A percentile compares a stretch with the other conserved stretches of the same genome.
Conservation (phyloP, 257 asterid species). For the Jacaranda copaia region DNA sequence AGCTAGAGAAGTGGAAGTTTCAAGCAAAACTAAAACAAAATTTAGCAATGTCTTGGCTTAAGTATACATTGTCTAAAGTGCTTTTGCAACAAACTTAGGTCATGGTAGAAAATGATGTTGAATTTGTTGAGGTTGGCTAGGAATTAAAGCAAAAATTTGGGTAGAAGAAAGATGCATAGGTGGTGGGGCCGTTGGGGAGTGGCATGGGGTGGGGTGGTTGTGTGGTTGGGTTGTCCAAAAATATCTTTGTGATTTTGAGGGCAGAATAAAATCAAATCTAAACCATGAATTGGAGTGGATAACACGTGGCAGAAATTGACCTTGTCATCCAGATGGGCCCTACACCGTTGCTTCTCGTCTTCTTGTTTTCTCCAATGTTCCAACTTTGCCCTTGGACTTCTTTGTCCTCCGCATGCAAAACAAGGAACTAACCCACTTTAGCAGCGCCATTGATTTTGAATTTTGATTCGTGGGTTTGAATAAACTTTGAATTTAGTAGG, state of each 20-base stretch:
- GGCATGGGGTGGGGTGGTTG: background rate
- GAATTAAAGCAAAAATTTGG: background rate
- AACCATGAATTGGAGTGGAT: background rate
- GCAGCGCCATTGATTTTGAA: background rate
- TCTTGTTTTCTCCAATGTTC: background rate
- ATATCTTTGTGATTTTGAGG: conserved; percentile 26
- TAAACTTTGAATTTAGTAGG: too few relatives aligned
- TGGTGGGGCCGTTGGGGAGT: background rate
- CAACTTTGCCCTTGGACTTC: conserved; percentile 28
- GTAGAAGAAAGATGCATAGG: background rate
- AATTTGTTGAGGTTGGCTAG: background rate
- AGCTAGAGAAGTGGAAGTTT: too few relatives aligned
- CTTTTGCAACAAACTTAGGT: background rate
- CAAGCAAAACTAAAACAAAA: too few relatives aligned
- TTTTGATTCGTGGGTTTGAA: background rate
- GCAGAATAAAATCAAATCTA: conserved; percentile 1
- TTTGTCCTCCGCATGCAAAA: background rate
- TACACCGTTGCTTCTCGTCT: background rate
- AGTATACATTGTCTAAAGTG: background rate
- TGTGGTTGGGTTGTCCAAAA: conserved; percentile 22
- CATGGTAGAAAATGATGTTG: background rate
- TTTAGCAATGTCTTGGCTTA: too few relatives aligned
- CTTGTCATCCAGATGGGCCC: background rate
- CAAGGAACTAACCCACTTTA: conserved; percentile 2
- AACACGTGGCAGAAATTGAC: conserved; percentile 40